Conservation (phyloP, 2,329 filamentous ascomycete genomes). For the Aspergillus piperis region DNA sequence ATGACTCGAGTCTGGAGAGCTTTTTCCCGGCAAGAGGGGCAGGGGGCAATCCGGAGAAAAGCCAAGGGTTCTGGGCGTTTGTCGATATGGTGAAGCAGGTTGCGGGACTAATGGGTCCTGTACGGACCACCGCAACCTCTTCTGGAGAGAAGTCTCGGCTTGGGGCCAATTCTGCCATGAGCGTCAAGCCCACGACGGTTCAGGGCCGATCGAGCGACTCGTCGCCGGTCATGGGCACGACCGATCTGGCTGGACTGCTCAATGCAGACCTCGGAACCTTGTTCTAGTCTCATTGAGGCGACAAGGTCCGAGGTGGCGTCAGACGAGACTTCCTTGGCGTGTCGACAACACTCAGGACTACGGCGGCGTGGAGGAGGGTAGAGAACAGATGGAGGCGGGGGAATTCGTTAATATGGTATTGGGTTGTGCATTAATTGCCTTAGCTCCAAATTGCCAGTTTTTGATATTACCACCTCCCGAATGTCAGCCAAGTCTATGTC, state of each 20-base stretch:
- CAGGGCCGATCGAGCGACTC: conserved; percentile 3
- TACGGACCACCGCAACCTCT: conserved; percentile 2
- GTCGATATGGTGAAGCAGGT: conserved; percentile 37
- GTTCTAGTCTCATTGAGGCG: conserved; percentile 20
- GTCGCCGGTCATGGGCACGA: conserved; percentile 11
- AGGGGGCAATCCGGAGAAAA: conserved; percentile 16
- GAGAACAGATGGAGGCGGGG: no score
- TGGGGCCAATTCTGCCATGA: not conserved
- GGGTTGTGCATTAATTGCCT: not conserved
- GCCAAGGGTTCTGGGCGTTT: conserved; percentile 39
- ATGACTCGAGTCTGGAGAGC: conserved; percentile 32
- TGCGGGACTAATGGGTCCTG: conserved; percentile 34
- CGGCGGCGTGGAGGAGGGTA: not conserved
- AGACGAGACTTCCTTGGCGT: not conserved
- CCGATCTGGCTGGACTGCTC: conserved; percentile 16
- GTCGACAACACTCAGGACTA: not conserved
- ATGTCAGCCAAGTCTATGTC: not conserved
- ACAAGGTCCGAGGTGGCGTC: not conserved
- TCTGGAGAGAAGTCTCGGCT: not conserved
- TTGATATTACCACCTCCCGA: not conserved
- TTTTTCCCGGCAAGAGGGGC: conserved; percentile 38
- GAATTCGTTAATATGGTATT: not conserved
- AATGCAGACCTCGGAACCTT: conserved; percentile 32
- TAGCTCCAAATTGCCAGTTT: not conserved
- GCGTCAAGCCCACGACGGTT: not conserved